Base-by-base conservation (phyloP, 169 alveolate genomes). In the Cyclospora cayetanensis region DNA sequence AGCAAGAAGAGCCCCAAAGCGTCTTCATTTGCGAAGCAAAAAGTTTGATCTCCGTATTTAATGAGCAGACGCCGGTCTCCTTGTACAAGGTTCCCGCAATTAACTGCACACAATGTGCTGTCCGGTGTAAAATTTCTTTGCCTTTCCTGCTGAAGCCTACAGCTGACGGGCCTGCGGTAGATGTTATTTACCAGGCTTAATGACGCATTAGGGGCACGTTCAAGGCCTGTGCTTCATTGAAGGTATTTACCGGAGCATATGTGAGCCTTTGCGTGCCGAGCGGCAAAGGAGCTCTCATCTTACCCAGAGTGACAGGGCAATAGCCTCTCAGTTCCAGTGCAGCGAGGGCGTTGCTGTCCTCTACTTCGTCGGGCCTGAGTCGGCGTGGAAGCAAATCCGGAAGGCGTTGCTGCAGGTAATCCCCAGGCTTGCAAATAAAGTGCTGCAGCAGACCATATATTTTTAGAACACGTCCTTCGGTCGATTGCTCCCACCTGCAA, bases 301-400 rank as follows among this genome's bases (percentile, higher is more conserved):
- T 22, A 79, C 88, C 88, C 46, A 79, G 18, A 0, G 88, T 79
- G 50, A 79, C 88, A 29, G 88, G 72, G 74, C 88, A 79, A 52
- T 79, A 79, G 20, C 88, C 88, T 35, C 31, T 52, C 70, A 79
- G 18, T 5, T 68, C 88, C 29, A 79, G 22, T 31, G 88, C 50
- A 29, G 31, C 72, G 18, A 79, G 22, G 18, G 88, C 50, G 18
- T 20, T 50, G 18, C 53, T 4, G 27, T 27, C 35, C 20, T 31
- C 74, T 1, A 39, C 46, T 9, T 25, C 31, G 35, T 79, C 74
- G 25, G 52, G 35, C 37, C 50, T 43, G 20, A 79, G 72, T 39
- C 88, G 50, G 52, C 46, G 72, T 7, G 88, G 88, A 52, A 79
- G 35, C 88, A 29, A 39, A 35, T 79, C 88, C 53, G 88, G 88